Evolutionary conservation across 2,329 filamentous ascomycete species (phyloP).

Genomic region (Didymella pomorum): DNA sequence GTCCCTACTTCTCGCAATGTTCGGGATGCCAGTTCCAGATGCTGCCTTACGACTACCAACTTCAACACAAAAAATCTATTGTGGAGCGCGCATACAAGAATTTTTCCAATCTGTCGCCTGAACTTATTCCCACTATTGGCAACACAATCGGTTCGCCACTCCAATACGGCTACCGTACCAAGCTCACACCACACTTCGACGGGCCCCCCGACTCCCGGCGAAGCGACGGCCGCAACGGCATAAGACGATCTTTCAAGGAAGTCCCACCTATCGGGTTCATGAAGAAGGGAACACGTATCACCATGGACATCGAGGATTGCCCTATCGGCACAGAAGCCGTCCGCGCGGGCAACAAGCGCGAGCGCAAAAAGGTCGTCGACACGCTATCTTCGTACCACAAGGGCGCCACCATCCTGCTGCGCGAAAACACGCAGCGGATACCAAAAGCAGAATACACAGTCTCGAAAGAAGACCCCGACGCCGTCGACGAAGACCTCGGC

Average conservation of each 20-base stretch:
- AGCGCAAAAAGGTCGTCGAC: conserved; percentile 76
- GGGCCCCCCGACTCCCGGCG: conserved; percentile 67
- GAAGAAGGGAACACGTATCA: conserved; percentile 78
- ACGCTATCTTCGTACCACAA: conserved; percentile 76
- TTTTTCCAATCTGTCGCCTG: conserved; percentile 83
- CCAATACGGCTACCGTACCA: conserved; percentile 93
- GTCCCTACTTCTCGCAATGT: conserved; percentile 86
- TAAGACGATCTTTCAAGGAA: conserved; percentile 65
- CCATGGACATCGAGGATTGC: conserved; percentile 96
- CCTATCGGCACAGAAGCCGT: conserved; percentile 92
- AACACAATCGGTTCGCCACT: conserved; percentile 91
- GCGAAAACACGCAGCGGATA: conserved; percentile 80
- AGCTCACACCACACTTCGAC: conserved; percentile 96
- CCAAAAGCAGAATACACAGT: conserved; percentile 53
- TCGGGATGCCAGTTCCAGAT: conserved; percentile 97
- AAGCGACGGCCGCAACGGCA: conserved; percentile 59
- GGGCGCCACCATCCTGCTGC: conserved; percentile 87
- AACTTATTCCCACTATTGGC: conserved; percentile 75
- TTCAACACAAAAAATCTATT: conserved; percentile 82
- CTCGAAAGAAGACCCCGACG: conserved; percentile 48
- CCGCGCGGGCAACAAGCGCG: conserved; percentile 76
- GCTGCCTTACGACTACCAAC: conserved; percentile 86
- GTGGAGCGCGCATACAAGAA: conserved; percentile 91
- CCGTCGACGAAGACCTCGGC: conserved; percentile 64
- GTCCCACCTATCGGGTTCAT: conserved; percentile 90